Percentiles rank a stretch among this genome's conserved stretches.
phyloP scores from a whole-genome alignment of 495 filamentous ascomycete species.

The Aspergillus cavernicola region DNA sequence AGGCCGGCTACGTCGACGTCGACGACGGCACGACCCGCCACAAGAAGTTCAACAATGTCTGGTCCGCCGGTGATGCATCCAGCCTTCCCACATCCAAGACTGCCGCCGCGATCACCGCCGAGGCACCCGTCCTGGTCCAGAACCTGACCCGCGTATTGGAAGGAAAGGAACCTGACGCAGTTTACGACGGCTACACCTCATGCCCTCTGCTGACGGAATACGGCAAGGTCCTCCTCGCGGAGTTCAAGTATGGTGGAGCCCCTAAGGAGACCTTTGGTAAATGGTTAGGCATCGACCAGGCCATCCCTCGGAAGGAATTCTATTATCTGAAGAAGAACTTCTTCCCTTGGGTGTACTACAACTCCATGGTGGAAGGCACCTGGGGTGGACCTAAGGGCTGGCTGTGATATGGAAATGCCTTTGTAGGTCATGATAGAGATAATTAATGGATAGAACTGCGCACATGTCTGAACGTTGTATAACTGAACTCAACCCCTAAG shows the following conservation, averaged over 20 bases:
- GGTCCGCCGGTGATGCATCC: slow-evolving; percentile 66
- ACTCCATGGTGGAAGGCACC: slow-evolving; percentile 57
- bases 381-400: slow-evolving; percentile 61
- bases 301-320: slow-evolving; percentile 49
- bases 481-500: too few relatives aligned
- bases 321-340: slow-evolving; percentile 70
- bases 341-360: slow-evolving; percentile 64
- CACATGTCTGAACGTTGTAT: too few relatives aligned
- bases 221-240: slow-evolving; percentile 63
- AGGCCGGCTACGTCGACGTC: slow-evolving; percentile 62
- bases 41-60: slow-evolving; percentile 61
- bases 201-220: slow-evolving; percentile 66
- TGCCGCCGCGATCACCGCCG: slow-evolving; percentile 60
- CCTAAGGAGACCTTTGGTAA: slow-evolving; percentile 65
- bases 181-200: slow-evolving; percentile 66
- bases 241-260: slow-evolving; percentile 70
- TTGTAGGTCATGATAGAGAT: neutral
- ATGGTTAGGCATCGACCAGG: slow-evolving; percentile 57
- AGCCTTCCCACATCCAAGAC: slow-evolving; percentile 67
- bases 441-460: neutral
- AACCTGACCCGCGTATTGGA: slow-evolving; percentile 52
- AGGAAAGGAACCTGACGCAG: slow-evolving; percentile 48
- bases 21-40: slow-evolving; percentile 57
- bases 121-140: slow-evolving; percentile 57
- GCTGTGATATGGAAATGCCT: slow-evolving; percentile 6